Evolutionary conservation across 1,284 basidiomycete species (phyloP).

Genomic region (Peniophora sp.): DNA sequence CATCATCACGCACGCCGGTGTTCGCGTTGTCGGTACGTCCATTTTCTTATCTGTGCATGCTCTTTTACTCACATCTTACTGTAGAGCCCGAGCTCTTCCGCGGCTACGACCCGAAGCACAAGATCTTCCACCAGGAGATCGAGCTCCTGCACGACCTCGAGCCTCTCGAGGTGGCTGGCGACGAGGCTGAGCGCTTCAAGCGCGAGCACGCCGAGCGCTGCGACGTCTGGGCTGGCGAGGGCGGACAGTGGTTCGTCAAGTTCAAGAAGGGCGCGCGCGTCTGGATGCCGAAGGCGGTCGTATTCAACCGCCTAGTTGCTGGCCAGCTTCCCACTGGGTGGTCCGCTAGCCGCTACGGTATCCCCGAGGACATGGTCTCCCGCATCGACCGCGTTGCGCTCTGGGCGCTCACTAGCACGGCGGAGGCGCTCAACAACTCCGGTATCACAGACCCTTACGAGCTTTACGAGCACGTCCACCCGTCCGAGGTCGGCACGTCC

Average conservation of each 20-base stretch:
- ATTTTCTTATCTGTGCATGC: neutral
- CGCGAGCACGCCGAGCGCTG: constrained; percentile 95
- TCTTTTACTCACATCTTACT: constrained; percentile 11
- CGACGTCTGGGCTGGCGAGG: constrained; percentile 87
- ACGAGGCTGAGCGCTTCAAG: constrained; percentile 94
- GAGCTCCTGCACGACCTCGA: constrained; percentile 97
- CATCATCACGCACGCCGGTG: constrained; percentile 88
- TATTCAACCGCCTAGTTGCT: constrained; percentile 90
- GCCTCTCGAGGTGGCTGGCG: constrained; percentile 86
- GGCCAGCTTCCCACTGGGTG: constrained; percentile 97
- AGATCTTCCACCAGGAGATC: constrained; percentile 95
- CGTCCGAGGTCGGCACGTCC: constrained; percentile 89
- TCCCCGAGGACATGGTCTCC: constrained; percentile 94
- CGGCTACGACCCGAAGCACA: constrained; percentile 96
- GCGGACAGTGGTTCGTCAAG: constrained; percentile 94
- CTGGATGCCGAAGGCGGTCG: constrained; percentile 91
- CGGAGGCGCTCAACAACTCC: constrained; percentile 94
- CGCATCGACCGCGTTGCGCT: constrained; percentile 93
- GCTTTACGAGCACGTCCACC: constrained; percentile 94
- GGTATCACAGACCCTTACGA: constrained; percentile 98
- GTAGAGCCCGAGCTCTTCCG: constrained; percentile 95
- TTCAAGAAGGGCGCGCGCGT: constrained; percentile 98
- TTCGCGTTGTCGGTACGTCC: constrained; percentile 82
- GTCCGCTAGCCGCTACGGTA: constrained; percentile 93
- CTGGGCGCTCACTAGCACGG: constrained; percentile 93